These are phyloP conservation scores for Waltergamsia citrina DNA, from an alignment of 2,329 filamentous ascomycete species.

Conservation along the genomic window DNA sequence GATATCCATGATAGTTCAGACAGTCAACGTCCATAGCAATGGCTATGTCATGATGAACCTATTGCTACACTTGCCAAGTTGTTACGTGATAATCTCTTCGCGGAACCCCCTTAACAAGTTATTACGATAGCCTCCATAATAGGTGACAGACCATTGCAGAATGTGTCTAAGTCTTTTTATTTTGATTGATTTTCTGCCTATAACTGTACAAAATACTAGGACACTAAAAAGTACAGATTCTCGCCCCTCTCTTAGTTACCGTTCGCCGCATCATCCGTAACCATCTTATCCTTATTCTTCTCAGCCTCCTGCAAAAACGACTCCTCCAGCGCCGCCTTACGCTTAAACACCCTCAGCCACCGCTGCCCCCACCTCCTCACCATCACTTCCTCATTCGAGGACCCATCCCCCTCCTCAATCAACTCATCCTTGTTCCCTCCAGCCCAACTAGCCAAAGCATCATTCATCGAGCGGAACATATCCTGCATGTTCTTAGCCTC, in stretches of 20 bases:
- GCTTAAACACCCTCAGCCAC: slow-evolving; percentile 78
- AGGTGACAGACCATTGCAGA: too few species aligned
- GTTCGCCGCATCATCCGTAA: slow-evolving; percentile 6
- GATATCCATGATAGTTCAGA: too few species aligned
- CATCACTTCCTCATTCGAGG: slow-evolving; percentile 49
- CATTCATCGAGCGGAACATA: slow-evolving; percentile 73
- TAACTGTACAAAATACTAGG: too few species aligned
- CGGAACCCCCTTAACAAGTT: too few species aligned
- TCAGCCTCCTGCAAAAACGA: slow-evolving; percentile 37
- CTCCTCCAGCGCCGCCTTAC: slow-evolving; percentile 81
- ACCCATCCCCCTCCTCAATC: slow-evolving; percentile 58
- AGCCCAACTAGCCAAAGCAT: slow-evolving; percentile 65
- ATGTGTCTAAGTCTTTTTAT: too few species aligned
- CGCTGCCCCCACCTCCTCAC: slow-evolving; percentile 73
- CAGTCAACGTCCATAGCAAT: too few species aligned
- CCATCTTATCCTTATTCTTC: slow-evolving; percentile 12
- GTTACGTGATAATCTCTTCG: too few species aligned
- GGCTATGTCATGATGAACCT: too few species aligned
- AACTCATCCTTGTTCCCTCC: slow-evolving; percentile 63
- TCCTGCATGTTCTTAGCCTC: slow-evolving; percentile 69
- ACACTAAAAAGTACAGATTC: neutral
- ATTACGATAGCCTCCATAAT: too few species aligned
- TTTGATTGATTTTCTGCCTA: too few species aligned
- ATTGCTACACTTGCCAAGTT: too few species aligned
- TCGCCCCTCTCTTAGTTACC: neutral